phyloP scores from a whole-genome alignment of 2,329 filamentous ascomycete species.

The Penicillium sumatraense region DNA sequence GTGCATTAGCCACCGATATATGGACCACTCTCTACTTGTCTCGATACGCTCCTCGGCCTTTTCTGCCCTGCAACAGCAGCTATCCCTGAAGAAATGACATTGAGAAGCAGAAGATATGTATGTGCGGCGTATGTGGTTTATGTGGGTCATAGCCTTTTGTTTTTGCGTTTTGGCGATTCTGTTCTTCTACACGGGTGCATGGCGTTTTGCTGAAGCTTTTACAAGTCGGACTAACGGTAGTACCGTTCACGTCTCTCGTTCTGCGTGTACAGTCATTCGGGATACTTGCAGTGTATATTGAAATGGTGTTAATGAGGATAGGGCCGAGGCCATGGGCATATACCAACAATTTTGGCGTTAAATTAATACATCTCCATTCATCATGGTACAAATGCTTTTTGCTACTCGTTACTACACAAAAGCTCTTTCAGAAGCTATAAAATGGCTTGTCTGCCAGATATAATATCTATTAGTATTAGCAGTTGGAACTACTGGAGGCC shows the following conservation, averaged over 20 bases:
- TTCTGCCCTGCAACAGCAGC: too few species aligned
- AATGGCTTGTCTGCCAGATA: too few species aligned
- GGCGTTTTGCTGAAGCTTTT: neutral
- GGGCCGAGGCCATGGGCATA: neutral
- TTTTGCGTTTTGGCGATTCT: conserved; percentile 2
- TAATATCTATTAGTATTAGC: too few species aligned
- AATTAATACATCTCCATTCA: neutral
- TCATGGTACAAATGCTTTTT: neutral
- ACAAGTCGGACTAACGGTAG: neutral
- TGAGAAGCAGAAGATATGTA: neutral
- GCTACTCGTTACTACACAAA: too few species aligned
- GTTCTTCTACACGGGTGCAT: conserved; percentile 3
- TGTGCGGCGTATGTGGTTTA: too few species aligned
- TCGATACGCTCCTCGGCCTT: too few species aligned
- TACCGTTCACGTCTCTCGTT: too few species aligned
- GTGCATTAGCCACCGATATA: too few species aligned
- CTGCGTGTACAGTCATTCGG: neutral
- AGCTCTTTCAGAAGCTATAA: too few species aligned
- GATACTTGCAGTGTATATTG: neutral
- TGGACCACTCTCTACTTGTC: too few species aligned
- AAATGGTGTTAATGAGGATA: neutral
- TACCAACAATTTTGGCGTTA: neutral
- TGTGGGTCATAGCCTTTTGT: neutral
- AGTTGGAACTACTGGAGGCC: too few species aligned
- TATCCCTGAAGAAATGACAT: too few species aligned